phyloP scores from a whole-genome alignment of 345 rosid species.

The Passiflora organensis region DNA sequence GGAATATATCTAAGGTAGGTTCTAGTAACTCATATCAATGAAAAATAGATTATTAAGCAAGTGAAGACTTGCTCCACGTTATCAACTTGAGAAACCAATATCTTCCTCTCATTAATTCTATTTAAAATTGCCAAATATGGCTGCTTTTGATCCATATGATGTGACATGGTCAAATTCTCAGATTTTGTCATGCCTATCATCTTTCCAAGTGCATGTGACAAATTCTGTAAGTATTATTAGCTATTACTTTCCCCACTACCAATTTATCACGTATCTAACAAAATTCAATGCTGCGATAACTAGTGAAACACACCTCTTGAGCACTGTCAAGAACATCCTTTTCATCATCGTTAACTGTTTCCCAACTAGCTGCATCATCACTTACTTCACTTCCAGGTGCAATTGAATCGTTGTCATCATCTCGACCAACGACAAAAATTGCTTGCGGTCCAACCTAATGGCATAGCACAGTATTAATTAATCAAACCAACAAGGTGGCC shows the following conservation, averaged over 20 bases:
- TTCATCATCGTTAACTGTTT: conserved; percentile 75
- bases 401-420: conserved; percentile 80
- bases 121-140: too few species aligned
- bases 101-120: too few species aligned
- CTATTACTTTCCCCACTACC: neutral
- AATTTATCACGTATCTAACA: neutral
- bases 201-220: too few species aligned
- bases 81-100: too few species aligned
- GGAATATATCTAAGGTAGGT: too few species aligned
- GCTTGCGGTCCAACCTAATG: conserved; percentile 97
- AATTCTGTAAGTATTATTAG: too few species aligned
- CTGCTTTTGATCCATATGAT: too few species aligned
- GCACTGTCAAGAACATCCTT: conserved; percentile 49
- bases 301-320: conserved; percentile 61
- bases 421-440: conserved; percentile 91
- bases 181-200: too few species aligned
- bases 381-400: conserved; percentile 83
- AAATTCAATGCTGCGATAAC: neutral
- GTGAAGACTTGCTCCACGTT: too few species aligned
- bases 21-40: too few species aligned
- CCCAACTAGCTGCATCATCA: conserved; percentile 97
- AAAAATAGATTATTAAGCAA: too few species aligned
- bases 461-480: conserved; percentile 14
- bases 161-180: too few species aligned
- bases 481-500: conserved; percentile 13